Evolutionary conservation across 2,329 filamentous ascomycete genomes (phyloP).

Genomic region (Paramyrothecium roridum): DNA sequence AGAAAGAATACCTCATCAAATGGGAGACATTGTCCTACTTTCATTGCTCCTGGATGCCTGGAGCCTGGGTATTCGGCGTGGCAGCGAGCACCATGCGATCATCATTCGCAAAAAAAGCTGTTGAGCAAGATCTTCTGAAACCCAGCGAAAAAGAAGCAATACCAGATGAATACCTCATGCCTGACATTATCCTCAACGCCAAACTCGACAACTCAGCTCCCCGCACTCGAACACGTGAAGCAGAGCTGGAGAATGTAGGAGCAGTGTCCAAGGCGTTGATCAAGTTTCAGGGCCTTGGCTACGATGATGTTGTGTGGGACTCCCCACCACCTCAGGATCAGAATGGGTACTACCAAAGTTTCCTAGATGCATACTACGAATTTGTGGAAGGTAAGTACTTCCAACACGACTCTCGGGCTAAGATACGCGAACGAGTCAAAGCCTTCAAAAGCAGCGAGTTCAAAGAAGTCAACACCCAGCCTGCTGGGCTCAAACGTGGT

Average conservation of each 20-base stretch:
- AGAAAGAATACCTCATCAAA: slow-evolving; percentile 91
- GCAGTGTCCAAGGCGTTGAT: slow-evolving; percentile 73
- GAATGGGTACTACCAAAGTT: slow-evolving; percentile 70
- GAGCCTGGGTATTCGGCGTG: slow-evolving; percentile 81
- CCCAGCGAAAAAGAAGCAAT: slow-evolving; percentile 76
- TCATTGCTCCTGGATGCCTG: slow-evolving; percentile 82
- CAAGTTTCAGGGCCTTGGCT: slow-evolving; percentile 89
- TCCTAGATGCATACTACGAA: slow-evolving; percentile 79
- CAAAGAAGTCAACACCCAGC: slow-evolving; percentile 67
- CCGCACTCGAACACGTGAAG: slow-evolving; percentile 56
- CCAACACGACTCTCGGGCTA: slow-evolving; percentile 46
- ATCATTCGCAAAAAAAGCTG: slow-evolving; percentile 71
- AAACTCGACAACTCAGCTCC: slow-evolving; percentile 49
- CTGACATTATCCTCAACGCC: slow-evolving; percentile 87
- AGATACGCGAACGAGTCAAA: slow-evolving; percentile 65
- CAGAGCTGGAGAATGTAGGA: slow-evolving; percentile 68
- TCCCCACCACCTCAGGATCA: slow-evolving; percentile 66
- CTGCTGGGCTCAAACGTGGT: slow-evolving; percentile 69
- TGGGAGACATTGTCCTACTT: slow-evolving; percentile 81
- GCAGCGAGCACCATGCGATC: slow-evolving; percentile 61
- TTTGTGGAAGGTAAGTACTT: slow-evolving; percentile 80
- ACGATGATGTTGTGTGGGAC: slow-evolving; percentile 92
- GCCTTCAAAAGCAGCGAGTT: slow-evolving; percentile 67
- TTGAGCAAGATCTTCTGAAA: slow-evolving; percentile 55
- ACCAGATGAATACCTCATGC: slow-evolving; percentile 78